phyloP scores from a whole-genome alignment of 73 alveolate genomes.

The Symbiodinium natans region DNA sequence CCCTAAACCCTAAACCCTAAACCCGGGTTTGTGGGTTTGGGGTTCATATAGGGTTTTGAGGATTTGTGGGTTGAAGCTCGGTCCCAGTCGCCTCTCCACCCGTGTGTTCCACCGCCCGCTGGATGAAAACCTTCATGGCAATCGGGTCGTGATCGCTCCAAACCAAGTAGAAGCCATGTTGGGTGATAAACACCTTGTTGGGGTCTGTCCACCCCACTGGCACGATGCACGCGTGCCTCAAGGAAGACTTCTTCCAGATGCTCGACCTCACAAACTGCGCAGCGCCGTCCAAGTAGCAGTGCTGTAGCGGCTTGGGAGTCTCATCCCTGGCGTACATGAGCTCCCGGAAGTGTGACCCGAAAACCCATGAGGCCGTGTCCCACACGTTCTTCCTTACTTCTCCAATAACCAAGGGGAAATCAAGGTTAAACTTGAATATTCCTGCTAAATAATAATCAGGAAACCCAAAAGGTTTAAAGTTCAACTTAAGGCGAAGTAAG shows the following conservation, averaged over 20 bases:
- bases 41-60: too few relatives aligned
- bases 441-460: too few relatives aligned
- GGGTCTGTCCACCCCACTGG: conserved; percentile 87
- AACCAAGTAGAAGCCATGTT: conserved; percentile 44
- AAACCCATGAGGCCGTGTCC: conserved; percentile 55
- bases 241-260: conserved; percentile 49
- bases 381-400: background rate
- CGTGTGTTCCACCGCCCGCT: conserved; percentile 40
- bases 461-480: too few relatives aligned
- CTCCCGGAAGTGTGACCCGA: conserved; percentile 54
- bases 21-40: background rate
- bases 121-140: conserved; percentile 53
- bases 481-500: too few relatives aligned
- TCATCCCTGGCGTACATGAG: conserved; percentile 2
- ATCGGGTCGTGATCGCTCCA: conserved; percentile 66
- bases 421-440: too few relatives aligned
- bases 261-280: conserved; percentile 70
- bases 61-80: background rate
- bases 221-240: conserved; percentile 16
- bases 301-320: conserved; percentile 54
- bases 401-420: too few relatives aligned
- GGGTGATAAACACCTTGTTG: conserved; percentile 47
- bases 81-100: conserved; percentile 7
- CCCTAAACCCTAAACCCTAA: background rate
- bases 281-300: conserved; percentile 72